A percentile compares a stretch with the other conserved stretches of the same genome.
Evolutionary conservation across 306 rosid species (phyloP).

Genomic region (Mucuna pruriens): DNA sequence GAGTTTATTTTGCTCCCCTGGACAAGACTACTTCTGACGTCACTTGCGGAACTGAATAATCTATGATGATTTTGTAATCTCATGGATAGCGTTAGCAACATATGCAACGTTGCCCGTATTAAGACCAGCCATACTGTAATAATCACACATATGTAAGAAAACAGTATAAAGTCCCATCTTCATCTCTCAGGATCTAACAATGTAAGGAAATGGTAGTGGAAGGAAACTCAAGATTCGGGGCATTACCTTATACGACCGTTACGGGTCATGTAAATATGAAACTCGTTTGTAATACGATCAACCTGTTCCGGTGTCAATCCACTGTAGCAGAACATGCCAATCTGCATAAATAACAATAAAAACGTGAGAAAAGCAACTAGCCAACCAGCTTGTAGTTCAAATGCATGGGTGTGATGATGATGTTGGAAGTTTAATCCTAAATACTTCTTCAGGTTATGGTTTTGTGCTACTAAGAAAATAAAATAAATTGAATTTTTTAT

Average conservation of each 20-base stretch:
- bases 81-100: conserved; percentile 89
- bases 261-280: conserved; percentile 92
- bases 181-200: background rate
- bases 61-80: conserved; percentile 73
- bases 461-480: no score
- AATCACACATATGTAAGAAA: conserved; percentile 16
- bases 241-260: conserved; percentile 93
- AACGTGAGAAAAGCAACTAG: background rate
- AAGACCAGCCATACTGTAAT: conserved; percentile 93
- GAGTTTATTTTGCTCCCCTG: conserved; percentile 20
- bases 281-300: conserved; percentile 81
- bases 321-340: conserved; percentile 97
- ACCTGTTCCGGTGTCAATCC: conserved; percentile 95
- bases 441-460: background rate
- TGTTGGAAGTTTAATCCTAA: conserved; percentile 6
- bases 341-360: conserved; percentile 47
- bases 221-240: background rate
- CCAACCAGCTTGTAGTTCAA: background rate
- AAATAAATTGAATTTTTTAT: no score
- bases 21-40: conserved; percentile 1
- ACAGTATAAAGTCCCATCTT: background rate
- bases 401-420: conserved; percentile 2
- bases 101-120: conserved; percentile 79
- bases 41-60: background rate
- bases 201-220: background rate